These are phyloP conservation scores for Termitomyces sp. DNA, from an alignment of 768 basidiomycete species.

Conservation along the genomic window DNA sequence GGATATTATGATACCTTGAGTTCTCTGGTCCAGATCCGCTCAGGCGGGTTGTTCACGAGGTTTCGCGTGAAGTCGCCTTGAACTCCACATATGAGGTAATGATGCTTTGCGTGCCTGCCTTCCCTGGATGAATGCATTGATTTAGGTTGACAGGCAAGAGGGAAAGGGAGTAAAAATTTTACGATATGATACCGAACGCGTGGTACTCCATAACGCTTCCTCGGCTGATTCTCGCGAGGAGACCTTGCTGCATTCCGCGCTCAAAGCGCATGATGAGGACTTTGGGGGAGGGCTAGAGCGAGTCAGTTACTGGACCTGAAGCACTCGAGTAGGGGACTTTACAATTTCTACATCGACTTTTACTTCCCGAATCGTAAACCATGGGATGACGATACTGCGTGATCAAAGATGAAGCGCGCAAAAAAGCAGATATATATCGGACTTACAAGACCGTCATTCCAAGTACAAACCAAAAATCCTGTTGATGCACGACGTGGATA, in stretches of 20 bases:
- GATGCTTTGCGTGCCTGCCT: conserved; percentile 64
- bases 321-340: conserved; percentile 17
- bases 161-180: conserved; percentile 18
- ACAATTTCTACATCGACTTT: conserved; percentile 74
- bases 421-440: conserved; percentile 9
- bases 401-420: conserved; percentile 1
- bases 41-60: conserved; percentile 69
- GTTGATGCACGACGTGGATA: conserved; percentile 53
- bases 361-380: conserved; percentile 75
- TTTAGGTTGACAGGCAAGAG: neutral
- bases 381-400: conserved; percentile 61
- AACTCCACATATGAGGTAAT: conserved; percentile 82
- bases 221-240: conserved; percentile 75
- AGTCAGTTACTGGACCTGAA: conserved; percentile 1
- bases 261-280: conserved; percentile 75
- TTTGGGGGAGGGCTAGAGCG: conserved; percentile 66
- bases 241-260: conserved; percentile 83
- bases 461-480: conserved; percentile 76
- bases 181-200: conserved; percentile 83
- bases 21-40: conserved; percentile 71
- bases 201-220: conserved; percentile 77
- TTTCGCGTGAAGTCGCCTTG: conserved; percentile 78
- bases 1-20: conserved; percentile 52
- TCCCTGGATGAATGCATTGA: conserved; percentile 37
- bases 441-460: conserved; percentile 68